Conservation (phyloP, 129 eudicot genomes). For the Logfia minima region DNA sequence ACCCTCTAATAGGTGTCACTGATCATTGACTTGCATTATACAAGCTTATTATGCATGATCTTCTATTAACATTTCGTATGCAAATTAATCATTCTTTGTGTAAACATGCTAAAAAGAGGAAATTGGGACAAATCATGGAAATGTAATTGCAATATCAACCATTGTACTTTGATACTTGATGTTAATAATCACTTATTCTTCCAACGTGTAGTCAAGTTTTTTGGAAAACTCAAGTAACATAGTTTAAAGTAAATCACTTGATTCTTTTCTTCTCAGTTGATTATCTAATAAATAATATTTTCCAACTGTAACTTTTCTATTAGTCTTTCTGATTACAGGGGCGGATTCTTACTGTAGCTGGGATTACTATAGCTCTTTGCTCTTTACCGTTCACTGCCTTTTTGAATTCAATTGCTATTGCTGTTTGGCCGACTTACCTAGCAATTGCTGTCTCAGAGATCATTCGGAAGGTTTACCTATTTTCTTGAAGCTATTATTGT, state of each 20-base stretch:
- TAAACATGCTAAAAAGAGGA: neutral
- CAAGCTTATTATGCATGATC: neutral
- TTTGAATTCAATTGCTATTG: conserved; percentile 64
- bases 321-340: conserved; percentile 44
- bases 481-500: neutral
- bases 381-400: conserved; percentile 67
- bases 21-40: neutral
- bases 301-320: neutral
- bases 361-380: conserved; percentile 83
- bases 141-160: neutral
- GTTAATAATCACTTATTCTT: neutral
- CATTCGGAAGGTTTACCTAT: conserved; percentile 66
- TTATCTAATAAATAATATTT: neutral
- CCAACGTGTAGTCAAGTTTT: neutral
- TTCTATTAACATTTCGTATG: neutral
- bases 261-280: neutral
- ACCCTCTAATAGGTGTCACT: neutral
- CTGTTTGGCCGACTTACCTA: conserved; percentile 89
- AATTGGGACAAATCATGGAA: conserved; percentile 13
- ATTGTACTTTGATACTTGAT: neutral
- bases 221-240: neutral
- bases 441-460: conserved; percentile 81
- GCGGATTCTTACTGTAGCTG: conserved; percentile 76
- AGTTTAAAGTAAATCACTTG: neutral
- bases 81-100: neutral